These are phyloP conservation scores for Corylus avellana DNA, from an alignment of 306 rosid genomes.

Conservation along the genomic window DNA sequence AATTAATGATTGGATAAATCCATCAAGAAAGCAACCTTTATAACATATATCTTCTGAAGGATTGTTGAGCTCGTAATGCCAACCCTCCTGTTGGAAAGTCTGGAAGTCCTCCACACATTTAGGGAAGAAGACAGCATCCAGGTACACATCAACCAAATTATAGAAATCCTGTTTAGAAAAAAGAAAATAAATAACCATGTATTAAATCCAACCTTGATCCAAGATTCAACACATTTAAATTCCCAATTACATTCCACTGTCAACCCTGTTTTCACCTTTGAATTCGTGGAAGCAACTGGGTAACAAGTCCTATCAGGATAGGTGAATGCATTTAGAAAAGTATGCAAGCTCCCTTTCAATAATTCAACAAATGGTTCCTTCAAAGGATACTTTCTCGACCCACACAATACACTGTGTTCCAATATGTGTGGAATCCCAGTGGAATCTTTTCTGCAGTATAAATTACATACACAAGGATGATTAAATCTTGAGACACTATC, in stretches of 20 bases:
- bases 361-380: slow-evolving; percentile 95
- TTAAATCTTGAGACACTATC: neutral
- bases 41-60: slow-evolving; percentile 88
- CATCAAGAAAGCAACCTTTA: slow-evolving; percentile 53
- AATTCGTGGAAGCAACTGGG: slow-evolving; percentile 93
- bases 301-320: slow-evolving; percentile 98
- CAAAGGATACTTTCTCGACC: slow-evolving; percentile 92
- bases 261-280: slow-evolving; percentile 51
- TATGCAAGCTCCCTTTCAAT: slow-evolving; percentile 86
- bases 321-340: slow-evolving; percentile 93
- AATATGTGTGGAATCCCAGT: slow-evolving; percentile 98
- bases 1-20: neutral
- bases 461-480: slow-evolving; percentile 8
- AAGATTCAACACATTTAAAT: slow-evolving; percentile 4
- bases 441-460: slow-evolving; percentile 70
- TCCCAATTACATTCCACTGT: slow-evolving; percentile 10
- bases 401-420: slow-evolving; percentile 95
- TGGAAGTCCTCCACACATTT: slow-evolving; percentile 77
- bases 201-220: slow-evolving; percentile 7
- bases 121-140: slow-evolving; percentile 98
- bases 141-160: slow-evolving; percentile 91
- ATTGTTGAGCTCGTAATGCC: slow-evolving; percentile 96
- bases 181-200: slow-evolving; percentile 14
- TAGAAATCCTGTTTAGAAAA: slow-evolving; percentile 76
- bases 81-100: slow-evolving; percentile 98